Base-by-base conservation (phyloP, 164 flowering plant genomes). In the Liquidambar formosana region DNA sequence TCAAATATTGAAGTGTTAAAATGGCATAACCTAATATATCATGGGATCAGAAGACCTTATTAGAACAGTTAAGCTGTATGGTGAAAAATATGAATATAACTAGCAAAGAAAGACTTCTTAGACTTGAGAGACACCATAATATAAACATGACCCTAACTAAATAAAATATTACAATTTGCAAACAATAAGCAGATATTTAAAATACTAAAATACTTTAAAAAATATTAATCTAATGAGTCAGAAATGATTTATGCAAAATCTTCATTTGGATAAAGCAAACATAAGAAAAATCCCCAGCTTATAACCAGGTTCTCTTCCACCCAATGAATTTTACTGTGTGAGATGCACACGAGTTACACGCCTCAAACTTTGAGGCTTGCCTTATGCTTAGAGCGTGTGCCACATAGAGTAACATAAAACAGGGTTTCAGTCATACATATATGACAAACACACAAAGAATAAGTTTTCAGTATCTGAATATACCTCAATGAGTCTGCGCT, bases 401-500 rank as follows among this genome's bases (percentile, higher is more conserved):
- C 8, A 11, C 13, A 16, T 26, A 57, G 23, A 19, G 26, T 15
- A 27, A 10, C 60, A 13, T 10, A 25, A 25, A 57, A 57, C 33
- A 26, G 43, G n/a, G 1, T 26, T 28, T 23, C 13, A 5, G 16
- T 33, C 12, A 12, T 18, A 25, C 38, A 57, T 25, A 57, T 23
- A 26, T 26, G 19, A 26, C 18, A 57, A 33, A 3, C 18, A 27
- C 25, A 9, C 63, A 16, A 4, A n/a, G 0, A 57, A 33, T 16
- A 10, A 58, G 13, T 33, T 54, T 56, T 70, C 18, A 2, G 48
- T 5, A 27, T 61, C 21, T 43, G 15, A 56, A 49, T 63, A 12
- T 83, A 91, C 99, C 98, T 96, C 83, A 74, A 88, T 75, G 10
- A 96, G 85, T 64, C 86, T 82, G 41, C 59, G 81, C 60, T 77